phyloP scores from a whole-genome alignment of 768 basidiomycete species.

The Lactifluus volemus region DNA sequence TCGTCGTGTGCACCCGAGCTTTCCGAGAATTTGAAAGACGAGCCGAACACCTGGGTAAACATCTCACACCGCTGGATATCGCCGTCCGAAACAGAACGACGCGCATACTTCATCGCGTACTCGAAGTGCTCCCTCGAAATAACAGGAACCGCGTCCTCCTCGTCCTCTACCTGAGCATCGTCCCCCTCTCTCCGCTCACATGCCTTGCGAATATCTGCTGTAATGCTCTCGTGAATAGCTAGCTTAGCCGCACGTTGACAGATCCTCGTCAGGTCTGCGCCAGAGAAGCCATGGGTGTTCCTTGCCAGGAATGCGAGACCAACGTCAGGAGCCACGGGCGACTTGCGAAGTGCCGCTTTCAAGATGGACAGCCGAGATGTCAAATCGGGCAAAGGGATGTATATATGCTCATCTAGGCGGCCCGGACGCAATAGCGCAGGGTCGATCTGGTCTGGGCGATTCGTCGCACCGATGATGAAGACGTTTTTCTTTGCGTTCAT shows the following conservation, averaged over 20 bases:
- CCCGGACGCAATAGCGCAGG: conserved; percentile 90
- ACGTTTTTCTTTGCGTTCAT: conserved; percentile 99
- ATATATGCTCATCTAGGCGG: conserved; percentile 98
- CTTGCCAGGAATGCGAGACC: conserved; percentile 82
- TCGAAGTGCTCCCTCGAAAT: conserved; percentile 95
- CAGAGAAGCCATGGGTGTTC: conserved; percentile 95
- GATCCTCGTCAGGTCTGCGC: conserved; percentile 99
- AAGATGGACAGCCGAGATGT: conserved; percentile 86
- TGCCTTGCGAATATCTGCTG: conserved; percentile 72
- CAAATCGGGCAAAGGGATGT: conserved; percentile 98
- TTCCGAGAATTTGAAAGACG: conserved; percentile 98
- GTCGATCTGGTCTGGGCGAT: conserved; percentile 94
- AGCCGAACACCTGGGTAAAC: conserved; percentile 93
- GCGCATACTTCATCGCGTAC: conserved; percentile 96
- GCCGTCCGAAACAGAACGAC: conserved; percentile 92
- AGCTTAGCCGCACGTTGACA: conserved; percentile 97
- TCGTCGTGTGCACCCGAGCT: conserved; percentile 27
- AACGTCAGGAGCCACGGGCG: conserved; percentile 75
- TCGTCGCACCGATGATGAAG: conserved; percentile 97
- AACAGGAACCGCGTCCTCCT: conserved; percentile 84
- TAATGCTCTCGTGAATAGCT: conserved; percentile 92
- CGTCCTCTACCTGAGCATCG: conserved; percentile 58
- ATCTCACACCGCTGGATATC: conserved; percentile 98
- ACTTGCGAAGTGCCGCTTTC: conserved; percentile 84
- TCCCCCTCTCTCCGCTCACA: conserved; percentile 70